Conservation (phyloP, 768 basidiomycete genomes). For the Russula vinacea region DNA sequence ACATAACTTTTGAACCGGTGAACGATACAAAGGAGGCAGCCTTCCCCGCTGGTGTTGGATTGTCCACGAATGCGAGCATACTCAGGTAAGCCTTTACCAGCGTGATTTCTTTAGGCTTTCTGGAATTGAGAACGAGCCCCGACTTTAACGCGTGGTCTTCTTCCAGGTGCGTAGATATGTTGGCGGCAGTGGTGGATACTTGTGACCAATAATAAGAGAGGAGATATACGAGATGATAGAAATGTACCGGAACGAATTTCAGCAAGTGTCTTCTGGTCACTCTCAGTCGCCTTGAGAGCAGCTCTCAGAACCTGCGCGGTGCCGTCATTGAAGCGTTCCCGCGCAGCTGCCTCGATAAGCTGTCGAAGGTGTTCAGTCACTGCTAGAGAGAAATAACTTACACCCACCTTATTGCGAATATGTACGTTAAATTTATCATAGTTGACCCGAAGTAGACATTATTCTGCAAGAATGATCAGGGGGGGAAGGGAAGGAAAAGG, state of each 20-base stretch:
- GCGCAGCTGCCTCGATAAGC: constrained; percentile 74
- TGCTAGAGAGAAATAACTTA: constrained; percentile 5
- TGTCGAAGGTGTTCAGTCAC: constrained; percentile 36
- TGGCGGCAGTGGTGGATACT: constrained; percentile 68
- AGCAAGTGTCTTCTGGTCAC: constrained; percentile 54
- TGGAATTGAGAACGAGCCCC: constrained; percentile 58
- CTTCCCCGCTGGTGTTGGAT: constrained; percentile 69
- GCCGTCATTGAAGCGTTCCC: constrained; percentile 75
- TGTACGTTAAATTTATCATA: constrained; percentile 83
- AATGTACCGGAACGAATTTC: constrained; percentile 63
- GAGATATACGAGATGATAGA: constrained; percentile 1
- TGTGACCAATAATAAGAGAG: constrained; percentile 1
- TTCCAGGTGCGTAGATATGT: constrained; percentile 58
- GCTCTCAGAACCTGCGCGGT: constrained; percentile 72
- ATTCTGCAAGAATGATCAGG: constrained; percentile 44
- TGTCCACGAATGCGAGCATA: constrained; percentile 76
- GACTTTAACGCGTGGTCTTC: constrained; percentile 60
- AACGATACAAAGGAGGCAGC: constrained; percentile 66
- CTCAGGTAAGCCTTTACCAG: constrained; percentile 79
- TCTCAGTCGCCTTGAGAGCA: constrained; percentile 65
- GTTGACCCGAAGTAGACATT: constrained; percentile 82
- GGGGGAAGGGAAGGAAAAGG: no score
- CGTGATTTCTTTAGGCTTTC: constrained; percentile 49
- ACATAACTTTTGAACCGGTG: constrained; percentile 68
- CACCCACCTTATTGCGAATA: constrained; percentile 76